Evolutionary conservation across 148 eudicot species (phyloP).

Genomic region (Suaeda aralocaspica): DNA sequence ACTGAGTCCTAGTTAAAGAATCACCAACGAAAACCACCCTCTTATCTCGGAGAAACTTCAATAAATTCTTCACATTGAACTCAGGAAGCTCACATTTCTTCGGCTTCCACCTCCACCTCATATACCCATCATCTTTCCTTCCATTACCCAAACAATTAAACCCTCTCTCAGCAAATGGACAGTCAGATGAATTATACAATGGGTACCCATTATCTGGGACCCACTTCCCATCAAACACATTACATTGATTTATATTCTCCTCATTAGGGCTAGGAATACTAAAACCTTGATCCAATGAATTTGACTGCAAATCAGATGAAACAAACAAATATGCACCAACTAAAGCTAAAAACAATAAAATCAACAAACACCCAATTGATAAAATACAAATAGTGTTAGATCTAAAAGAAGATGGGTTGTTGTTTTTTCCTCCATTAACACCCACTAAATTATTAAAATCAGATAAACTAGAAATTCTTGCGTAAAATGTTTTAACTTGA

Average conservation of each 20-base stretch:
- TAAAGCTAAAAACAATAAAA: constrained; percentile 41
- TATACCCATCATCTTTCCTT: constrained; percentile 52
- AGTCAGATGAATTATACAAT: constrained; percentile 73
- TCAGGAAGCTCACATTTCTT: constrained; percentile 62
- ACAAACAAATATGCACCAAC: constrained; percentile 42
- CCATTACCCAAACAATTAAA: constrained; percentile 86
- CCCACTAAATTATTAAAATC: constrained; percentile 33
- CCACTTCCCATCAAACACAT: constrained; percentile 88
- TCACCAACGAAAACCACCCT: constrained; percentile 89
- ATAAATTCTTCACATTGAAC: constrained; percentile 39
- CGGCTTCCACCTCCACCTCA: constrained; percentile 94
- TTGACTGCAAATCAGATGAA: constrained; percentile 30
- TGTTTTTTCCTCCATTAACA: constrained; percentile 32
- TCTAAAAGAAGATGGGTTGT: constrained; percentile 39
- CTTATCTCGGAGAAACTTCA: constrained; percentile 63
- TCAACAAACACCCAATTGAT: constrained; percentile 36
- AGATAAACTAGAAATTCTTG: constrained; percentile 41
- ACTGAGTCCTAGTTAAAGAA: constrained; percentile 88
- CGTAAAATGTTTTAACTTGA: constrained; percentile 35
- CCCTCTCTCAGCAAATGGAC: constrained; percentile 77
- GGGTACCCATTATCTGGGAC: constrained; percentile 65
- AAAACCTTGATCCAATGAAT: constrained; percentile 24
- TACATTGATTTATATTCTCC: constrained; percentile 39
- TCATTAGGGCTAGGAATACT: constrained; percentile 21
- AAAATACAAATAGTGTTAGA: constrained; percentile 27